These are phyloP conservation scores for Ceratocystis destructans DNA, from an alignment of 2,329 filamentous ascomycete genomes.

Conservation along the genomic window DNA sequence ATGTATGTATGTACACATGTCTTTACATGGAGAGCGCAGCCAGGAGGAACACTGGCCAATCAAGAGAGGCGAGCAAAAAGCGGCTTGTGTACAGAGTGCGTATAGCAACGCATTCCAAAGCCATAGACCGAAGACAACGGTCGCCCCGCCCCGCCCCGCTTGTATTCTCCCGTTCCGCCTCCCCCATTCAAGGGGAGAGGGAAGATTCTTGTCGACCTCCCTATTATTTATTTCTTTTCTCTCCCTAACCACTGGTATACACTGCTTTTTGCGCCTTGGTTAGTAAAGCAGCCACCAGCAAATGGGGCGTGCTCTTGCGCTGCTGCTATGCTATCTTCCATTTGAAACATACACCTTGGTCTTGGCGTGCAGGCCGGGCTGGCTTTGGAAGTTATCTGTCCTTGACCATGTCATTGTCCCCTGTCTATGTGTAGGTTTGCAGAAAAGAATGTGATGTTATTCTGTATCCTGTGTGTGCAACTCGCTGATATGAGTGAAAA, in stretches of 20 bases:
- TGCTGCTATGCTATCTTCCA: not conserved
- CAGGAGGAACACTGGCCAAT: too few relatives aligned
- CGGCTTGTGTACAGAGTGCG: not conserved
- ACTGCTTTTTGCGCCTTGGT: not conserved
- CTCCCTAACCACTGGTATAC: not conserved
- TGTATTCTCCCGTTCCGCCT: not conserved
- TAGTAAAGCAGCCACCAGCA: not conserved
- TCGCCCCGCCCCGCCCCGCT: slow-evolving; percentile 1
- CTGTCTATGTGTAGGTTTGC: not conserved
- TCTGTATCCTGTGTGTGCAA: not conserved
- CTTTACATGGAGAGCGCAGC: too few relatives aligned
- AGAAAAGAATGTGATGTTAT: not conserved
- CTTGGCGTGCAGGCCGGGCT: not conserved
- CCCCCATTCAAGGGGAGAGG: not conserved
- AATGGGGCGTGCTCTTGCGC: not conserved
- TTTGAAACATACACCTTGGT: not conserved
- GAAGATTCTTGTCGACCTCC: not conserved
- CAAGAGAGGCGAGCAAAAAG: not conserved
- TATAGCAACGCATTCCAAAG: slow-evolving; percentile 2
- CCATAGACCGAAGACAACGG: not conserved
- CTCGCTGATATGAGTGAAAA: slow-evolving; percentile 1
- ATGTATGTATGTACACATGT: too few relatives aligned
- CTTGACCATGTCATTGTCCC: not conserved
- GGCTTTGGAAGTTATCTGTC: not conserved
- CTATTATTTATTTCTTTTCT: not conserved